phyloP scores from a whole-genome alignment of 2,329 filamentous ascomycete species.

The Colletotrichum zoysiae region DNA sequence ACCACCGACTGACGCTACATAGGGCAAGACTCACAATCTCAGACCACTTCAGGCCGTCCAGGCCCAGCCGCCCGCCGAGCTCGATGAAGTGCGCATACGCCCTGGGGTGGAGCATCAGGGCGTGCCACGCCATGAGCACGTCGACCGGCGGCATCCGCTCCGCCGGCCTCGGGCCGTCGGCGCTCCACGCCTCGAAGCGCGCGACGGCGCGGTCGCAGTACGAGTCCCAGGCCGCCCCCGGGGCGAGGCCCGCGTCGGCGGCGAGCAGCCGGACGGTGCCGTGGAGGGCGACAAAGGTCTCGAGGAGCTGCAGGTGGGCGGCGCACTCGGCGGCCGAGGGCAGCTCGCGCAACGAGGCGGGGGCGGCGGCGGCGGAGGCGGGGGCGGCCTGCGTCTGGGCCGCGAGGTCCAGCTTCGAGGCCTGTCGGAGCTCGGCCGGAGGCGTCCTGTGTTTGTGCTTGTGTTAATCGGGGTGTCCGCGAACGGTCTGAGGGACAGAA shows the following conservation, averaged over 20 bases:
- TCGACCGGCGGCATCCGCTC: constrained; percentile 46
- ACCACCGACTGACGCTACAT: not conserved
- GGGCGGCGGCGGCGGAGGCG: not conserved
- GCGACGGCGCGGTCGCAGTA: constrained; percentile 47
- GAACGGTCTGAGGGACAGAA: not conserved
- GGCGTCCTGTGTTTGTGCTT: not conserved
- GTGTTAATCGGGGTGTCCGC: not conserved
- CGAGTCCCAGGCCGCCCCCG: constrained; percentile 45
- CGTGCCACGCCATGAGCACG: constrained; percentile 55
- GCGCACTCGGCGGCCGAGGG: constrained; percentile 56
- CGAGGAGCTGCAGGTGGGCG: constrained; percentile 71
- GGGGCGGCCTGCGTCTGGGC: not conserved
- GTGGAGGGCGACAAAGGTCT: constrained; percentile 68
- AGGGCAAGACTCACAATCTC: constrained; percentile 24
- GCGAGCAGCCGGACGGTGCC: constrained; percentile 42
- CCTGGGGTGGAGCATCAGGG: constrained; percentile 51
- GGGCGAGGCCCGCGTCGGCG: constrained; percentile 17
- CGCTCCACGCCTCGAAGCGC: constrained; percentile 44
- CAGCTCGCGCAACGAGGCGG: constrained; percentile 24
- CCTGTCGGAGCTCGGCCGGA: constrained; percentile 16
- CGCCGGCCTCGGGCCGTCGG: not conserved
- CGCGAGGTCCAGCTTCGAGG: constrained; percentile 6
- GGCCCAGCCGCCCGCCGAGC: constrained; percentile 25
- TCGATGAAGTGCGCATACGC: constrained; percentile 33
- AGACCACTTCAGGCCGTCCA: constrained; percentile 33